Conservation (phyloP, 2,329 filamentous ascomycete genomes). For the Arthrobotrys entomopaga region DNA sequence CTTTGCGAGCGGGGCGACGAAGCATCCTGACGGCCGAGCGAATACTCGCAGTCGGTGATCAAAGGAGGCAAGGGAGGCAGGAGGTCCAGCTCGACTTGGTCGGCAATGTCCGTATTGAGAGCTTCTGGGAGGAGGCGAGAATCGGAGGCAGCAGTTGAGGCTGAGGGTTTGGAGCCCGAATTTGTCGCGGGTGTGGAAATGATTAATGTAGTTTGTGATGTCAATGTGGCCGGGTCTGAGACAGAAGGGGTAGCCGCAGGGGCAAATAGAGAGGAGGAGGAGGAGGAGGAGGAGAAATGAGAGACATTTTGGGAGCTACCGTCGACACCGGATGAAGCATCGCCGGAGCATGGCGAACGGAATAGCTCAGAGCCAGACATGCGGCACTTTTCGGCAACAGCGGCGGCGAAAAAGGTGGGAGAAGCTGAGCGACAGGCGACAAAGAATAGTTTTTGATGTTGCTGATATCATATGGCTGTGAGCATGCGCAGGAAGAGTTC, state of each 20-base stretch:
- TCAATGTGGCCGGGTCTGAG: neutral
- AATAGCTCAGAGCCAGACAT: constrained; percentile 43
- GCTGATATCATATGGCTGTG: constrained; percentile 2
- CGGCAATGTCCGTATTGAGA: constrained; percentile 25
- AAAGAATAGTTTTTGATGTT: neutral
- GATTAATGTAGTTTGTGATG: no score
- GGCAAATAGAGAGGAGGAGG: neutral
- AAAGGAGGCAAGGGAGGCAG: constrained; percentile 35
- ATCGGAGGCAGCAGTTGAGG: constrained; percentile 15
- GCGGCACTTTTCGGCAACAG: constrained; percentile 52
- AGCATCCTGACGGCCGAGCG: constrained; percentile 20
- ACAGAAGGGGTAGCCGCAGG: constrained; percentile 11
- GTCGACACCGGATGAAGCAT: constrained; percentile 51
- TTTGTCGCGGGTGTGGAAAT: no score
- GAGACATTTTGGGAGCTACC: constrained; percentile 27
- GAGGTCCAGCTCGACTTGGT: constrained; percentile 26
- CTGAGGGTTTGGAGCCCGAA: constrained; percentile 10
- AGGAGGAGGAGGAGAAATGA: neutral
- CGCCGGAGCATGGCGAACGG: constrained; percentile 53
- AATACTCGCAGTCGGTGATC: constrained; percentile 34
- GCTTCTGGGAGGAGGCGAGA: constrained; percentile 31
- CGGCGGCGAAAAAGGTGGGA: constrained; percentile 1
- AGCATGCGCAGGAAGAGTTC: no score
- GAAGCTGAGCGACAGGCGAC: neutral
- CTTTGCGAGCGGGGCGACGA: constrained; percentile 36